These are phyloP conservation scores for Skeletonema menzelii DNA, from an alignment of 108 stramenopile species.

Conservation along the genomic window DNA sequence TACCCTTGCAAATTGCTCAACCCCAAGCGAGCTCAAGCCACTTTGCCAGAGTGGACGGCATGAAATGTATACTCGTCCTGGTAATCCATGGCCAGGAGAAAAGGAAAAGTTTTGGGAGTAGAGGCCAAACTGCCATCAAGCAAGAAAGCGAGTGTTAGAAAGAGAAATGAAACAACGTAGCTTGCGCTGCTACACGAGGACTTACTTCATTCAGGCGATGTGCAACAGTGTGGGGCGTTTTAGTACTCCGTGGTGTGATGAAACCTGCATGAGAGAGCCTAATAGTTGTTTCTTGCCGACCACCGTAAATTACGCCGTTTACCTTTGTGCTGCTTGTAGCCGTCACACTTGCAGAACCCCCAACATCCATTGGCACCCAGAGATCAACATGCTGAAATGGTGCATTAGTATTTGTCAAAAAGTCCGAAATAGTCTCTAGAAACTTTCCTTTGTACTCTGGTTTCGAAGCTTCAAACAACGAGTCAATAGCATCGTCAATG, in stretches of 20 bases:
- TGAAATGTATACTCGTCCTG: constrained; percentile 67
- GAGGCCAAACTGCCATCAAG: constrained; percentile 50
- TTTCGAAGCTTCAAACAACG: constrained; percentile 18
- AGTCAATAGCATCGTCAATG: constrained; percentile 29
- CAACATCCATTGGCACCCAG: constrained; percentile 61
- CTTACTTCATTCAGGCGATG: constrained; percentile 34
- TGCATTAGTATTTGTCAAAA: constrained; percentile 45
- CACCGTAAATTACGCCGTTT: constrained; percentile 8
- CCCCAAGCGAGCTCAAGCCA: constrained; percentile 41
- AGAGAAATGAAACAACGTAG: constrained; percentile 36
- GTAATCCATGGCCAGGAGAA: constrained; percentile 65
- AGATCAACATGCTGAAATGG: constrained; percentile 77
- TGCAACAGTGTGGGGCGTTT: neutral
- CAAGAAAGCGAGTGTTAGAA: constrained; percentile 43
- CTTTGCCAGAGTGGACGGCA: constrained; percentile 58
- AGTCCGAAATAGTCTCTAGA: constrained; percentile 51
- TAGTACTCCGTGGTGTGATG: constrained; percentile 35
- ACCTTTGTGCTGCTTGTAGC: constrained; percentile 13
- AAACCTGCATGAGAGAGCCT: constrained; percentile 28
- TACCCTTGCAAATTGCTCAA: constrained; percentile 60
- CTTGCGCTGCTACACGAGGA: neutral
- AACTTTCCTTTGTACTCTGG: constrained; percentile 44
- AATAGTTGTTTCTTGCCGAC: constrained; percentile 1
- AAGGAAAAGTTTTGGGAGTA: constrained; percentile 79
- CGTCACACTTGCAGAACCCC: constrained; percentile 2